phyloP scores from a whole-genome alignment of 2,329 filamentous ascomycete species.

The Pseudocercospora musae region DNA sequence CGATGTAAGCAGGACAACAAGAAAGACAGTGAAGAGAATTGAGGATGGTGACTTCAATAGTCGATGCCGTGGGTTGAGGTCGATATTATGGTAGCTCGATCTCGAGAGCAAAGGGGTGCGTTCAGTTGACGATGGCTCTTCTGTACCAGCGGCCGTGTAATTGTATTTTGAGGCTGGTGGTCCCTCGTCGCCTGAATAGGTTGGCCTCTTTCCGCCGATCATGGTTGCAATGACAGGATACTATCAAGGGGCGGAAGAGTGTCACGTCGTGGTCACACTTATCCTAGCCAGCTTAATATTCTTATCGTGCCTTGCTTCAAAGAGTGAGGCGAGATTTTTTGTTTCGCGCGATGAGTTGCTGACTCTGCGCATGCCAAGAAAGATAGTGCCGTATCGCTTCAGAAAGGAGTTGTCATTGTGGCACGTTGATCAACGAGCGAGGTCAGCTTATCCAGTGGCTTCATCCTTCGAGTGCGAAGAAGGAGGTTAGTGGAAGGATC shows the following conservation, averaged over 20 bases:
- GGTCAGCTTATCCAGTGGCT: background rate
- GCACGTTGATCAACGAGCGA: background rate
- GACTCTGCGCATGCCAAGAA: too few relatives aligned
- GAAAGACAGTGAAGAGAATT: conserved; percentile 29
- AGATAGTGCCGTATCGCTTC: background rate
- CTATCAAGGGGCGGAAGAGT: background rate
- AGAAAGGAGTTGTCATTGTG: background rate
- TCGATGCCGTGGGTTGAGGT: conserved; percentile 1
- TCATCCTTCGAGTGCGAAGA: background rate
- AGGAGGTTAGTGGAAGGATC: background rate
- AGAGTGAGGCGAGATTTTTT: background rate
- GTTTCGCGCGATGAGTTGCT: background rate
- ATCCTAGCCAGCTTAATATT: background rate
- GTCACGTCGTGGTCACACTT: background rate
- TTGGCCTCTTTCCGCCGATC: background rate
- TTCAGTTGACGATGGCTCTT: background rate
- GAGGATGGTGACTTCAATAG: conserved; percentile 6
- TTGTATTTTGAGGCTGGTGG: background rate
- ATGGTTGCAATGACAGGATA: background rate
- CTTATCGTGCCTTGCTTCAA: background rate
- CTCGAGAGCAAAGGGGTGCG: background rate
- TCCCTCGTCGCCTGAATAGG: background rate
- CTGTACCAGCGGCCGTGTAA: background rate
- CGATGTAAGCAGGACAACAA: conserved; percentile 46
- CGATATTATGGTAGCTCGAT: background rate